Percentiles rank a stretch among this genome's conserved stretches.
Conservation (phyloP, 1,284 basidiomycete species). For the Sutorius eximius region DNA sequence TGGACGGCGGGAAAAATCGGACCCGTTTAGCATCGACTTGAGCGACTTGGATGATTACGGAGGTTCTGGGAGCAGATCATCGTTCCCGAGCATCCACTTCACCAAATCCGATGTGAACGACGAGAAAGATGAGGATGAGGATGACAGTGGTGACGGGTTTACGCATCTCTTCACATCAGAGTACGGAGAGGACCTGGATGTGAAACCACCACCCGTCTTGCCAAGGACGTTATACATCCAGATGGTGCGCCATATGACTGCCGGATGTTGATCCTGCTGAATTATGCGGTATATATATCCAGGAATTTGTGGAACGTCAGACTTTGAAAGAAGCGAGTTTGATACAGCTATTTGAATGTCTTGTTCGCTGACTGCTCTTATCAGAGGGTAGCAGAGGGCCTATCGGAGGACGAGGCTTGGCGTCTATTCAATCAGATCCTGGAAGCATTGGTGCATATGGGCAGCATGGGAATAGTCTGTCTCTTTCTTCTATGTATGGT, state of each 20-base stretch:
- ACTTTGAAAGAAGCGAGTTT: constrained; percentile 69
- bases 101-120: constrained; percentile 41
- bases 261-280: neutral
- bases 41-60: constrained; percentile 58
- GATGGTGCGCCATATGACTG: constrained; percentile 56
- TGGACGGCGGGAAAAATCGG: constrained; percentile 38
- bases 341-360: constrained; percentile 6
- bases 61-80: constrained; percentile 50
- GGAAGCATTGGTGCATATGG: constrained; percentile 93
- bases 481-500: neutral
- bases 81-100: constrained; percentile 83
- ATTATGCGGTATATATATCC: neutral
- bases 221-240: constrained; percentile 83
- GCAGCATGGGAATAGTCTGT: constrained; percentile 75
- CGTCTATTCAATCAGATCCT: constrained; percentile 87
- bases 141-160: constrained; percentile 41
- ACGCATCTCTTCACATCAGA: constrained; percentile 38
- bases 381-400: constrained; percentile 76
- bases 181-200: constrained; percentile 26
- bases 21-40: constrained; percentile 59
- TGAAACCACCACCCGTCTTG: constrained; percentile 41
- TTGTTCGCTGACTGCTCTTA: neutral
- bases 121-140: constrained; percentile 43
- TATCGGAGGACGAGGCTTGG: constrained; percentile 87
- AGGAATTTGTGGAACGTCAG: constrained; percentile 89